These are phyloP conservation scores for Alternaria novae-zelandiae DNA, from an alignment of 2,329 filamentous ascomycete species.

Conservation along the genomic window DNA sequence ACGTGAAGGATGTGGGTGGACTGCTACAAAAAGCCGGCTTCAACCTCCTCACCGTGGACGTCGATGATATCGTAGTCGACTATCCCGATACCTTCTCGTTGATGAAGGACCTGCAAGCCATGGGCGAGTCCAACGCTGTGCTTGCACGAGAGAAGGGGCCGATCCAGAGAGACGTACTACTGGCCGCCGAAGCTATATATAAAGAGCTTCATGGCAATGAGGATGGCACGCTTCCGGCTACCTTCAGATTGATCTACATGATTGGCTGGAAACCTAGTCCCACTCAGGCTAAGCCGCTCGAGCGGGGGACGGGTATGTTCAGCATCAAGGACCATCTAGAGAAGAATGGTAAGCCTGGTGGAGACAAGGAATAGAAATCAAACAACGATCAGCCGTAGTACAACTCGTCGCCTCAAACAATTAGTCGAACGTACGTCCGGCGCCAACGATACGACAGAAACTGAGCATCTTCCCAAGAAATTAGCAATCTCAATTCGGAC, in stretches of 20 bases:
- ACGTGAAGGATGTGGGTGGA: constrained; percentile 89
- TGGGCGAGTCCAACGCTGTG: constrained; percentile 94
- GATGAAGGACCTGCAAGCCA: constrained; percentile 92
- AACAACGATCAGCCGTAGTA: not conserved
- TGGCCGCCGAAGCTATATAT: constrained; percentile 91
- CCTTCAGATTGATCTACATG: constrained; percentile 96
- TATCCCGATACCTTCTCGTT: constrained; percentile 88
- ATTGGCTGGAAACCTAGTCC: constrained; percentile 94
- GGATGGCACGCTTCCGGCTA: constrained; percentile 74
- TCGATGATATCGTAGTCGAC: constrained; percentile 96
- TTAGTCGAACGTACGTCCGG: not conserved
- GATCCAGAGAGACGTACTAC: constrained; percentile 79
- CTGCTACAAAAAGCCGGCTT: constrained; percentile 87
- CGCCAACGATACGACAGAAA: not conserved
- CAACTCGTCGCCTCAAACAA: not conserved
- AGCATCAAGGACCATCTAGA: constrained; percentile 85
- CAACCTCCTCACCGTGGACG: constrained; percentile 93
- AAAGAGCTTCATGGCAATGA: constrained; percentile 80
- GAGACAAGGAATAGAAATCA: constrained; percentile 16
- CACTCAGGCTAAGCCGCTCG: constrained; percentile 78
- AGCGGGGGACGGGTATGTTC: constrained; percentile 83
- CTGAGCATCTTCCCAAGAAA: not conserved
- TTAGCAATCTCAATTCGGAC: not conserved
- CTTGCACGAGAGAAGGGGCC: constrained; percentile 79
- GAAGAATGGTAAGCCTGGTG: constrained; percentile 46